Conservation (phyloP, 106 monocot genomes). For the Alisma plantagoaquatica region DNA sequence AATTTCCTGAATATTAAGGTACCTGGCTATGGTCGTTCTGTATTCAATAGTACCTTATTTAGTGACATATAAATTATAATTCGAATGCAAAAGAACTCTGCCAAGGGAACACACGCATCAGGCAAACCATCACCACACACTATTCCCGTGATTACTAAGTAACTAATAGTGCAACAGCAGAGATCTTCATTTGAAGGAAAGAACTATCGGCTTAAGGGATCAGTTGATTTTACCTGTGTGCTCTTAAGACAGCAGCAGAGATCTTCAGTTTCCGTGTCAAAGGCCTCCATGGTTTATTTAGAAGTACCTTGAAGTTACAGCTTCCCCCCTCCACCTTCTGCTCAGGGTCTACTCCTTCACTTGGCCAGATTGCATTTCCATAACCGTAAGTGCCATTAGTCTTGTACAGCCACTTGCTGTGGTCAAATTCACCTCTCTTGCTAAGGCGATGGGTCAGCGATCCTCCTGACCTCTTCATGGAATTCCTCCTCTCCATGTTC, state of each 20-base stretch:
- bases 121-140: too few species aligned
- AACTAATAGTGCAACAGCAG: too few species aligned
- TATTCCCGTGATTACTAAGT: too few species aligned
- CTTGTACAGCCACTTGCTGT: constrained; percentile 21
- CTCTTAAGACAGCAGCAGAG: constrained; percentile 21
- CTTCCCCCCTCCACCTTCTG: constrained; percentile 2
- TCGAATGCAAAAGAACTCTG: too few species aligned
- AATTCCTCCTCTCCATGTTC: neutral
- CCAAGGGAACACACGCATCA: too few species aligned
- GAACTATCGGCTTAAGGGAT: too few species aligned
- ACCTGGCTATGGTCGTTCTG: too few species aligned
- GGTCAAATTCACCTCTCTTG: constrained; percentile 13
- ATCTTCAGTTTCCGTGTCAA: constrained; percentile 65
- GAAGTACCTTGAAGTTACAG: constrained; percentile 32
- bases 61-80: too few species aligned
- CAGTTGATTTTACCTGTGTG: neutral
- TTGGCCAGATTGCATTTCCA: constrained; percentile 74
- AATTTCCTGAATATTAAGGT: too few species aligned
- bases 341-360: constrained; percentile 10
- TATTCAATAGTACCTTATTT: too few species aligned
- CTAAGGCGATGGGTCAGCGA: constrained; percentile 17
- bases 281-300: constrained; percentile 65
- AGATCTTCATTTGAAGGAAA: too few species aligned
- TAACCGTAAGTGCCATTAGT: constrained; percentile 64
- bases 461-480: constrained; percentile 13